Conservation (phyloP, 305 asterid genomes). For the Ilex paraguariensis region DNA sequence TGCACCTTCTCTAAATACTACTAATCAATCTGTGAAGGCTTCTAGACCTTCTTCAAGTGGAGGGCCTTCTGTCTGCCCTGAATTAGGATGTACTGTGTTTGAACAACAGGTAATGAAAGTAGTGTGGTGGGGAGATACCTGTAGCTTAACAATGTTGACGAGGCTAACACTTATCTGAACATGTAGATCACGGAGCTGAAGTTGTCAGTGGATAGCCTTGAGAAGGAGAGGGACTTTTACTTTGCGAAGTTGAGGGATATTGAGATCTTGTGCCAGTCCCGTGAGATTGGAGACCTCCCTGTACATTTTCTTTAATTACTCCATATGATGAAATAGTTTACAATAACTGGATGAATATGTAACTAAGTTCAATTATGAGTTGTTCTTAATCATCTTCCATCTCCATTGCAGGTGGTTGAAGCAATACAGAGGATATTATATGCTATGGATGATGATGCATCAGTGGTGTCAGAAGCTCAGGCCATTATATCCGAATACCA, state of each 20-base stretch:
- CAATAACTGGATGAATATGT: neutral
- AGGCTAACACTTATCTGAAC: no score
- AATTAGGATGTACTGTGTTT: conserved; percentile 13
- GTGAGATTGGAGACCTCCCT: conserved; percentile 55
- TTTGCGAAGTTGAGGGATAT: conserved; percentile 85
- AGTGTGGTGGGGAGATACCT: no score
- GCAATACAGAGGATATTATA: conserved; percentile 67
- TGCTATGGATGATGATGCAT: conserved; percentile 63
- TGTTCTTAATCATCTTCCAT: neutral
- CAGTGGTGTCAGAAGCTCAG: conserved; percentile 68
- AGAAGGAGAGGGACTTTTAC: conserved; percentile 93
- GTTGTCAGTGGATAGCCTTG: conserved; percentile 75
- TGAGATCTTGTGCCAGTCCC: conserved; percentile 76
- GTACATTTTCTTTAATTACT: conserved; percentile 24
- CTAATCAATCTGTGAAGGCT: conserved; percentile 50
- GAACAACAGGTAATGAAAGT: conserved; percentile 55
- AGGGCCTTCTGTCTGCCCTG: conserved; percentile 19
- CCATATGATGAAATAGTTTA: neutral
- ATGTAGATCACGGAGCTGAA: conserved; percentile 78
- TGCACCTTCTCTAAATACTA: conserved; percentile 27
- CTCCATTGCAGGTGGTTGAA: conserved; percentile 50
- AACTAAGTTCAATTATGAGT: neutral
- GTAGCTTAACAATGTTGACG: no score
- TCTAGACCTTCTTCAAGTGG: conserved; percentile 73
- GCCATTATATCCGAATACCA: conserved; percentile 52